These are phyloP conservation scores for Hanseniaspora gamundiae DNA, from an alignment of 1,139 yeast genomes.

Conservation along the genomic window DNA sequence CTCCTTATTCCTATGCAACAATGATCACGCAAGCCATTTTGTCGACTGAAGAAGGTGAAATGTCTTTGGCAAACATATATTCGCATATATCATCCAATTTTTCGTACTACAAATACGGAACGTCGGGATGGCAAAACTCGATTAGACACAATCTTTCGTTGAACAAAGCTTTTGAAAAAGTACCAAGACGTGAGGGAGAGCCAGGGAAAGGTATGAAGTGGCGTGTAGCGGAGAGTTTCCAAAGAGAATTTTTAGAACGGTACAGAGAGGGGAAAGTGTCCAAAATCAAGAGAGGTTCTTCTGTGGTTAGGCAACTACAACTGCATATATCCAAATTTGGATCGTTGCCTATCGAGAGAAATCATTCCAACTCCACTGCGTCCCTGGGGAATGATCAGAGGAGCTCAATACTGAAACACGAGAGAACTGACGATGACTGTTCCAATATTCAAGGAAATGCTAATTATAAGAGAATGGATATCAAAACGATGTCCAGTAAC, in stretches of 20 bases:
- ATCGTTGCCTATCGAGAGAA: conserved; percentile 38
- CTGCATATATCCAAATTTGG: conserved; percentile 63
- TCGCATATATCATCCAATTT: conserved; percentile 80
- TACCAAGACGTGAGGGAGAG: conserved; percentile 87
- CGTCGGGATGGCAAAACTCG: conserved; percentile 93
- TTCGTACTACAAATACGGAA: conserved; percentile 82
- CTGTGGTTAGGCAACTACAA: conserved; percentile 68
- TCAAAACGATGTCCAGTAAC: background rate
- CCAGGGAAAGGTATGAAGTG: conserved; percentile 99
- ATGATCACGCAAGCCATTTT: conserved; percentile 96
- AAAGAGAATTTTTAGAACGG: conserved; percentile 71
- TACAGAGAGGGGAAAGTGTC: conserved; percentile 63
- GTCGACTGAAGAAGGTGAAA: conserved; percentile 75
- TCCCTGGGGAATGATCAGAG: conserved; percentile 11
- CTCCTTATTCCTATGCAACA: conserved; percentile 94
- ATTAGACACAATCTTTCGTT: conserved; percentile 72
- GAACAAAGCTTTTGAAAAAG: conserved; percentile 85
- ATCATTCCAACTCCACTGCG: conserved; percentile 13
- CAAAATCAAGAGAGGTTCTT: conserved; percentile 67
- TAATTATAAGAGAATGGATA: background rate
- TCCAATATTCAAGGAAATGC: background rate
- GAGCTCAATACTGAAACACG: conserved; percentile 8
- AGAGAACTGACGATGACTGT: background rate
- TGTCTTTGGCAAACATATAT: conserved; percentile 84
- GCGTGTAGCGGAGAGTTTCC: conserved; percentile 82